phyloP scores from a whole-genome alignment of 2,329 filamentous ascomycete species.

The Mycosphaerella arachidis region DNA sequence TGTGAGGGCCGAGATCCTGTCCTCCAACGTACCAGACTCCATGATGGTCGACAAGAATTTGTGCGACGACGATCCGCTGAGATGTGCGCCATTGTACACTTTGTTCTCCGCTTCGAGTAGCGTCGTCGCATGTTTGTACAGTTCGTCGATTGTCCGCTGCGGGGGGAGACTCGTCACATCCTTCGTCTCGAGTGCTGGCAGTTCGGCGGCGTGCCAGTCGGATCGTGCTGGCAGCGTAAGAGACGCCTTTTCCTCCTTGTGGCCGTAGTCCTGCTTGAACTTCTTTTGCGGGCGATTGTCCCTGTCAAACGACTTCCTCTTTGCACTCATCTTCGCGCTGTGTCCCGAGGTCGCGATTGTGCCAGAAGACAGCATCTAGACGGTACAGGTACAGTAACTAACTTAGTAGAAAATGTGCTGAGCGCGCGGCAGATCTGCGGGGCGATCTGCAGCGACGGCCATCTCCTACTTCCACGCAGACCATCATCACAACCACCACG shows the following conservation, averaged over 20 bases:
- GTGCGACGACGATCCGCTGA: conserved; percentile 78
- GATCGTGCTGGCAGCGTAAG: conserved; percentile 53
- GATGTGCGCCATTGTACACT: conserved; percentile 65
- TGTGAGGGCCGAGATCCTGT: conserved; percentile 93
- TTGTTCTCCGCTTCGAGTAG: conserved; percentile 75
- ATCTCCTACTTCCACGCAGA: no score
- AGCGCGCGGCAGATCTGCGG: background rate
- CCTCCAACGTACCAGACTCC: conserved; percentile 89
- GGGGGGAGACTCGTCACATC: conserved; percentile 46
- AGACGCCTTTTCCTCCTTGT: conserved; percentile 12
- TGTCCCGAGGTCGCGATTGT: background rate
- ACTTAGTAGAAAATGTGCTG: conserved; percentile 2
- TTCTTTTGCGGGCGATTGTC: conserved; percentile 30
- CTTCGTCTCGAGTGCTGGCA: conserved; percentile 49
- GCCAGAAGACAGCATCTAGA: background rate
- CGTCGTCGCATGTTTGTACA: conserved; percentile 66
- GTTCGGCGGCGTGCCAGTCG: conserved; percentile 61
- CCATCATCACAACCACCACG: background rate
- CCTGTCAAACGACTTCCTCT: conserved; percentile 31
- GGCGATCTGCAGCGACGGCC: background rate
- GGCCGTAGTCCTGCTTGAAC: conserved; percentile 22
- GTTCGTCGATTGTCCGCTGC: conserved; percentile 51
- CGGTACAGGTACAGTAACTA: no score
- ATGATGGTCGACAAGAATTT: conserved; percentile 98
- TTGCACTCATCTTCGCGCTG: conserved; percentile 31